phyloP scores from a whole-genome alignment of 1,139 yeast species.

The Saccharomyces hybrid region DNA sequence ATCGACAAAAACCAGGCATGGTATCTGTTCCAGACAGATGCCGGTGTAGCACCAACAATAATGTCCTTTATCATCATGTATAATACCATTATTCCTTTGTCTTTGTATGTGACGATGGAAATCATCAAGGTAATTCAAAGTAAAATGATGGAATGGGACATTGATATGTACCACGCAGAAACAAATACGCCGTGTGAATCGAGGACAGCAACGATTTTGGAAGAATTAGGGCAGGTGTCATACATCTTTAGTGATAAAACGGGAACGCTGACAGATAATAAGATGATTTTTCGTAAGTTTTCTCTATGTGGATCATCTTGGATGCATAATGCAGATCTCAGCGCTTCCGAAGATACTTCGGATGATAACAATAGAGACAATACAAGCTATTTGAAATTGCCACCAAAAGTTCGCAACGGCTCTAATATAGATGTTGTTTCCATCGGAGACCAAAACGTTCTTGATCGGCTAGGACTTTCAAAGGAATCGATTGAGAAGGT shows the following conservation, averaged over 20 bases:
- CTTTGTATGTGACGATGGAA: slow-evolving; percentile 94
- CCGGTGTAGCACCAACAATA: slow-evolving; percentile 81
- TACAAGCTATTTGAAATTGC: slow-evolving; percentile 4
- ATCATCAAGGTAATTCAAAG: slow-evolving; percentile 85
- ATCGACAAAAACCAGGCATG: slow-evolving; percentile 46
- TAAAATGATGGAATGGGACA: slow-evolving; percentile 73
- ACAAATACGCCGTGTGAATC: slow-evolving; percentile 92
- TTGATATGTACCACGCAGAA: slow-evolving; percentile 86
- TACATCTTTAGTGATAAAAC: slow-evolving; percentile 94
- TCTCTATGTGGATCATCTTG: slow-evolving; percentile 85
- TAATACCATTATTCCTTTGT: slow-evolving; percentile 89
- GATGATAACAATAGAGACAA: slow-evolving; percentile 7
- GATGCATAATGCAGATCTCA: slow-evolving; percentile 62
- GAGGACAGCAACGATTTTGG: slow-evolving; percentile 89
- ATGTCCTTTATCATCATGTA: slow-evolving; percentile 97
- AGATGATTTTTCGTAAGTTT: slow-evolving; percentile 79
- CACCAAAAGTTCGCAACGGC: slow-evolving; percentile 6
- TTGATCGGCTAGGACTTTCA: slow-evolving; percentile 9
- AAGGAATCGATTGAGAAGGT: slow-evolving; percentile 2
- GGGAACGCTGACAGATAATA: slow-evolving; percentile 89
- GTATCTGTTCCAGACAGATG: slow-evolving; percentile 70
- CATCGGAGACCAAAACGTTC: slow-evolving; percentile 12
- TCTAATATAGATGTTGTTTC: slow-evolving; percentile 20
- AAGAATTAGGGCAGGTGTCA: slow-evolving; percentile 94
- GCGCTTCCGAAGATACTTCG: slow-evolving; percentile 7